Evolutionary conservation across 257 asterid species (phyloP).

Genomic region (Apocynum venetum): DNA sequence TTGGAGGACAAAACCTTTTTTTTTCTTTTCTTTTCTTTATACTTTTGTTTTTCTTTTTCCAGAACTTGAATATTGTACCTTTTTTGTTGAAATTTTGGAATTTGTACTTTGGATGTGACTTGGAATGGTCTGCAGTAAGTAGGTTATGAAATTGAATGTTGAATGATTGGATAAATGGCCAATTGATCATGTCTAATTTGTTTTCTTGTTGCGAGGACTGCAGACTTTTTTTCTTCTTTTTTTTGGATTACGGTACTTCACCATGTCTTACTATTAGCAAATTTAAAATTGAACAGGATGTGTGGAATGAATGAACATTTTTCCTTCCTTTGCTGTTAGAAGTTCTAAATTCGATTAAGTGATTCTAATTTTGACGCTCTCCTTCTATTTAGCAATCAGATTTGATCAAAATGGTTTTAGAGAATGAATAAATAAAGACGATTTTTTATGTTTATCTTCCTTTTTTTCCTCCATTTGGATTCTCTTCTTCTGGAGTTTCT

Average conservation of each 20-base stretch:
- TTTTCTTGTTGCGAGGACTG: not conserved
- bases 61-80: not conserved
- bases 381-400: not conserved
- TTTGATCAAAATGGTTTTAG: not conserved
- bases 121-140: not conserved
- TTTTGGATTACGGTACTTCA: not conserved
- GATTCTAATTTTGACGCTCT: not conserved
- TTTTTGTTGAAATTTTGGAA: not conserved
- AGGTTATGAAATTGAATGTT: not conserved
- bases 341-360: not conserved
- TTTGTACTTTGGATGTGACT: not conserved
- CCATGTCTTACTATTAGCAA: not conserved
- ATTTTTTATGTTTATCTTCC: not conserved
- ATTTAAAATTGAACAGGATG: not conserved
- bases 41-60: not conserved
- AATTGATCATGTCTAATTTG: not conserved
- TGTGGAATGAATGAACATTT: not conserved
- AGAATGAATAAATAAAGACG: not conserved
- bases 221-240: not conserved
- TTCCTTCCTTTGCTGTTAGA: not conserved
- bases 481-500: not conserved
- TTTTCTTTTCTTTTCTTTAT: not conserved
- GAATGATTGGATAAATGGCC: not conserved
- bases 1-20: not conserved
- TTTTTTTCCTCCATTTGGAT: not conserved